Percentiles rank a stretch among this genome's conserved stretches.
Conservation (phyloP, 2,329 filamentous ascomycete species). For the Septoria linicola region DNA sequence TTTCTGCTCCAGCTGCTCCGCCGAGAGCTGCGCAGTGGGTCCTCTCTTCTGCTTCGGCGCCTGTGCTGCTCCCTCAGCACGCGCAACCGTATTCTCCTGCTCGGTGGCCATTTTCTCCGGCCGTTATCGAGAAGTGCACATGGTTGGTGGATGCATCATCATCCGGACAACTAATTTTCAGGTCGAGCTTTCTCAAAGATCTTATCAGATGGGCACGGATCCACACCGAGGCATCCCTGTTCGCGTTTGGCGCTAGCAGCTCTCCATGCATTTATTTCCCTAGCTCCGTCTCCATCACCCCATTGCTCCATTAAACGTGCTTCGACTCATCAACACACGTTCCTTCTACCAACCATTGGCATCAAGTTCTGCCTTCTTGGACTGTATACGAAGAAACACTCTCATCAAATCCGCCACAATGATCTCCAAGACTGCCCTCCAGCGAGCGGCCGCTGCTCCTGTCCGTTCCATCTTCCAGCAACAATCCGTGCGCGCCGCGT, state of each 20-base stretch:
- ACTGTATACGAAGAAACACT: conserved; percentile 4
- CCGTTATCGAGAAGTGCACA: background rate
- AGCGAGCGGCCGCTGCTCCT: conserved; percentile 33
- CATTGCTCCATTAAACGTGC: conserved; percentile 10
- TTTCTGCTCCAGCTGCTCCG: conserved; percentile 37
- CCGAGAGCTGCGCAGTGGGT: conserved; percentile 33
- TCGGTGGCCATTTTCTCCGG: conserved; percentile 7
- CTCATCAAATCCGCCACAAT: conserved; percentile 25
- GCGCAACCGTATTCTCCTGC: background rate
- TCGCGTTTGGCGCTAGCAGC: no score
- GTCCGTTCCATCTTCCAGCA: conserved; percentile 28
- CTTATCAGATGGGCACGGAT: no score
- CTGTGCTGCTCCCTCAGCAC: background rate
- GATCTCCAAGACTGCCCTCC: conserved; percentile 35
- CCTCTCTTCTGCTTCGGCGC: conserved; percentile 28
- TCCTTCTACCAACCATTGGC: conserved; percentile 6
- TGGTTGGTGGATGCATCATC: background rate
- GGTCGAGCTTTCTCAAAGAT: no score
- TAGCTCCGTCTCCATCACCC: conserved; percentile 7
- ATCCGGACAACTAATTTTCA: no score
- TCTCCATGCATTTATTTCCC: no score
- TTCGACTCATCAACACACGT: conserved; percentile 9
- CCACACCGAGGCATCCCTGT: no score
- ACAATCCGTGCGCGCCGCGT: conserved; percentile 61
- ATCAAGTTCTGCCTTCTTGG: conserved; percentile 1